A percentile compares a stretch with the other conserved stretches of the same genome.
Conservation (phyloP, 108 stramenopile genomes). For the Cafeteria roenbergensis region DNA sequence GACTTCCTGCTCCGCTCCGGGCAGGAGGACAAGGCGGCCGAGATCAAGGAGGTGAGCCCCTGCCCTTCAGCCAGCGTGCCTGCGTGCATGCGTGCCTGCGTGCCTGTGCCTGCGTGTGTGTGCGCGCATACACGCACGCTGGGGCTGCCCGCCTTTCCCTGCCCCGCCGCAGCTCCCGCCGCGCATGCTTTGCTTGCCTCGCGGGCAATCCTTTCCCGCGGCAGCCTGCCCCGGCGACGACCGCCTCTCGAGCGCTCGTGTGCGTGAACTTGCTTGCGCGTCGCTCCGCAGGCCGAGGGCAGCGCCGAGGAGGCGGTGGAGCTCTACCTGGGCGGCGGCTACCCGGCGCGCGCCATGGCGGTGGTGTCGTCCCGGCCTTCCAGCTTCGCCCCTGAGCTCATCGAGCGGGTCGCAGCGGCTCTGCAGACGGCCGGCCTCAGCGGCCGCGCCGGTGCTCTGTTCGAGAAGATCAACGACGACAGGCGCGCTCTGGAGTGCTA, state of each 20-base stretch:
- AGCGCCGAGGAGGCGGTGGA: slow-evolving; percentile 39
- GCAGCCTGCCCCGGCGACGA: too few relatives aligned
- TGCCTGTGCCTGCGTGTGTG: too few relatives aligned
- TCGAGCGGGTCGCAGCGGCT: slow-evolving; percentile 41
- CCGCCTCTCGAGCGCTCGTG: too few relatives aligned
- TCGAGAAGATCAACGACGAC: slow-evolving; percentile 39
- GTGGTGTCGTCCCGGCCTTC: slow-evolving; percentile 35
- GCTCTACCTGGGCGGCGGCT: slow-evolving; percentile 43
- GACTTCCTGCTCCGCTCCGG: slow-evolving; percentile 38
- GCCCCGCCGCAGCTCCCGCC: too few relatives aligned
- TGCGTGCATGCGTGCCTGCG: too few relatives aligned
- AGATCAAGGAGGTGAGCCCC: slow-evolving; percentile 36
- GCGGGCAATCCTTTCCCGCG: too few relatives aligned
- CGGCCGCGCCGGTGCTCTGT: slow-evolving; percentile 46
- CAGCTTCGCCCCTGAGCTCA: slow-evolving; percentile 21
- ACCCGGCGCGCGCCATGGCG: slow-evolving; percentile 38
- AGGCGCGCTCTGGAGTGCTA: slow-evolving; percentile 43
- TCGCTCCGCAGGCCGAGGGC: too few relatives aligned
- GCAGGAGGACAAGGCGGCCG: slow-evolving; percentile 40
- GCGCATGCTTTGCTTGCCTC: too few relatives aligned
- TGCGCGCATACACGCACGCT: too few relatives aligned
- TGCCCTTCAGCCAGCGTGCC: too few relatives aligned
- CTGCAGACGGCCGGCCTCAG: slow-evolving; percentile 35
- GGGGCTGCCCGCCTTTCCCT: too few relatives aligned
- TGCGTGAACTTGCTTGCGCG: too few relatives aligned